phyloP scores from a whole-genome alignment of 352 stramenopile genomes.

The Globisporangium megalacanthum region DNA sequence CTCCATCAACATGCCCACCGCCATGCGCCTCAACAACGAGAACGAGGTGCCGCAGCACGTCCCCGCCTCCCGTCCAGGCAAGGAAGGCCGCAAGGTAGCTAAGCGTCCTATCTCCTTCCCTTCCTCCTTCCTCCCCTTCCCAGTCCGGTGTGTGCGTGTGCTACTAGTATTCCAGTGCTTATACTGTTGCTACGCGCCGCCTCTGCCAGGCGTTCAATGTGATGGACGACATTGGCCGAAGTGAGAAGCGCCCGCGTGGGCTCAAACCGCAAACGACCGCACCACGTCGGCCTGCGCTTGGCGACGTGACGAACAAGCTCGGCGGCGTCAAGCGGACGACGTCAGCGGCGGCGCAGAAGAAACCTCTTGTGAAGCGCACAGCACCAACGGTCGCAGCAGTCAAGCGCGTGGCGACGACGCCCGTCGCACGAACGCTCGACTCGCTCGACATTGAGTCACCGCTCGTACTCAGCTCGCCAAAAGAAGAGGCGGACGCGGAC shows the following conservation, averaged over 20 bases:
- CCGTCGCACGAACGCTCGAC: constrained; percentile 27
- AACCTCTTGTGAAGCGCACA: constrained; percentile 33
- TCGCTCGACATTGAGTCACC: constrained; percentile 21
- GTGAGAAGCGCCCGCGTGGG: constrained; percentile 56
- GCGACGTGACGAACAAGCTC: constrained; percentile 73
- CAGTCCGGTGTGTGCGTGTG: constrained; percentile 3
- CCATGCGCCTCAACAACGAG: constrained; percentile 54
- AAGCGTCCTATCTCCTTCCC: neutral
- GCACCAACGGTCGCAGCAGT: constrained; percentile 13
- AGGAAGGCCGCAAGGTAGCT: constrained; percentile 34
- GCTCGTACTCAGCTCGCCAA: constrained; percentile 10
- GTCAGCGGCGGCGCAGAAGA: constrained; percentile 41
- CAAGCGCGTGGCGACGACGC: constrained; percentile 28
- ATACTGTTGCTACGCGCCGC: neutral
- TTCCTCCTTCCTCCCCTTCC: neutral
- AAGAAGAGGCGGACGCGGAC: no score
- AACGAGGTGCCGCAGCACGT: constrained; percentile 49
- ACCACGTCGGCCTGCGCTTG: constrained; percentile 37
- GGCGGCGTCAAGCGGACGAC: constrained; percentile 56
- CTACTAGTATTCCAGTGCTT: neutral
- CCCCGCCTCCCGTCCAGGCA: constrained; percentile 33
- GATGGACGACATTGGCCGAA: constrained; percentile 36
- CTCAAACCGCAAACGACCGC: constrained; percentile 32
- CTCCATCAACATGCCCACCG: constrained; percentile 22
- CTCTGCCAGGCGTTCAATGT: constrained; percentile 33